These are phyloP conservation scores for Trichoderma guizhouense DNA, from an alignment of 2,329 filamentous ascomycete genomes.

Conservation along the genomic window DNA sequence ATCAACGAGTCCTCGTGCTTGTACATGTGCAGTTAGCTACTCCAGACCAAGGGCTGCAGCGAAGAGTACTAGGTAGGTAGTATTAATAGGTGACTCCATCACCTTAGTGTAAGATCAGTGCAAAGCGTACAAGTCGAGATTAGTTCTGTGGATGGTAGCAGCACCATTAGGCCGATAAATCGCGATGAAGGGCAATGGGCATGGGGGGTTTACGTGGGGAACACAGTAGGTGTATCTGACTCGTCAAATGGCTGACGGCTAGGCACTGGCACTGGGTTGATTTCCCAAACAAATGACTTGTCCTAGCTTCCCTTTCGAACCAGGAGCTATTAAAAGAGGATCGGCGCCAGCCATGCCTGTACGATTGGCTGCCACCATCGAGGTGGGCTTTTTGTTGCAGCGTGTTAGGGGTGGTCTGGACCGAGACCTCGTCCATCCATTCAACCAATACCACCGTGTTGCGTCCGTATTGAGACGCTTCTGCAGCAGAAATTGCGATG, in stretches of 20 bases:
- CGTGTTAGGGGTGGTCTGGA: background rate
- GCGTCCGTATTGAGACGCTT: background rate
- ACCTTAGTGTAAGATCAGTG: background rate
- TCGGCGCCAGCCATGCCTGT: constrained; percentile 8
- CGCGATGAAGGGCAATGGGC: constrained; percentile 4
- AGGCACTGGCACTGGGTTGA: background rate
- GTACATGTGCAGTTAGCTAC: background rate
- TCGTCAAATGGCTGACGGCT: constrained; percentile 2
- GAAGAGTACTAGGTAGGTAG: background rate
- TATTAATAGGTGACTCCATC: background rate
- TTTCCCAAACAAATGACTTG: background rate
- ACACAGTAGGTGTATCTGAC: constrained; percentile 2
- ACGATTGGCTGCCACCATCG: constrained; percentile 5
- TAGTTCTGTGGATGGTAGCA: background rate
- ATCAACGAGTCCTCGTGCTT: background rate
- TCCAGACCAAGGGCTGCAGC: background rate
- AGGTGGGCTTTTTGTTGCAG: background rate
- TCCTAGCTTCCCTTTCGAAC: constrained; percentile 14
- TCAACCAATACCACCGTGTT: background rate
- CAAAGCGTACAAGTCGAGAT: background rate
- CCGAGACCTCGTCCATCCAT: background rate
- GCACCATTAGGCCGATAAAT: constrained; percentile 6
- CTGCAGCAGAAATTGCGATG: constrained; percentile 5
- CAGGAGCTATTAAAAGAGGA: constrained; percentile 12
- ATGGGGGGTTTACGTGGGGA: background rate